Evolutionary conservation across 768 basidiomycete genomes (phyloP).

Genomic region (Psilocybe cubensis): DNA sequence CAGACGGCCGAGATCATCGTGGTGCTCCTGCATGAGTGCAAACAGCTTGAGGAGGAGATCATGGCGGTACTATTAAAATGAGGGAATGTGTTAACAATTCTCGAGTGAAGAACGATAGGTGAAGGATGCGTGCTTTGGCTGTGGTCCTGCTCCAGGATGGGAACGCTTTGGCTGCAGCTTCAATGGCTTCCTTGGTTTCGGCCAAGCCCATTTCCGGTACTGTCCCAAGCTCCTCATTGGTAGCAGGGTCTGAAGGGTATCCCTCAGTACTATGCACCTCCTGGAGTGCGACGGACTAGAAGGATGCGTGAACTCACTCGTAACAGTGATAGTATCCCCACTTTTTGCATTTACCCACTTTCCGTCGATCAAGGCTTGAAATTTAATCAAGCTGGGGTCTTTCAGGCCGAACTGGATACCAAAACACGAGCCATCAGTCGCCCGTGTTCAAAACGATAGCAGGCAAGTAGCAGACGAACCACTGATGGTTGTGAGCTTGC

Average conservation of each 20-base stretch:
- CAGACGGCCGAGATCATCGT: conserved; percentile 85
- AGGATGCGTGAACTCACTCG: conserved; percentile 58
- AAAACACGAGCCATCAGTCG: neutral
- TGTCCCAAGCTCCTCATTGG: conserved; percentile 77
- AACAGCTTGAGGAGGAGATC: conserved; percentile 83
- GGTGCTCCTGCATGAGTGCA: conserved; percentile 77
- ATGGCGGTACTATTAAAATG: conserved; percentile 64
- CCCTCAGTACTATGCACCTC: neutral
- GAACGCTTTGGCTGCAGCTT: conserved; percentile 81
- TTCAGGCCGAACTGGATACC: conserved; percentile 68
- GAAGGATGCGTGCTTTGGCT: conserved; percentile 61
- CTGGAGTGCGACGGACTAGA: neutral
- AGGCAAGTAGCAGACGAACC: conserved; percentile 28
- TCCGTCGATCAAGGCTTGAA: conserved; percentile 80
- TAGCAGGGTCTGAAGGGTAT: conserved; percentile 81
- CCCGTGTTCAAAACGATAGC: neutral
- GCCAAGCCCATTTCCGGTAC: conserved; percentile 88
- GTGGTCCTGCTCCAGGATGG: conserved; percentile 86
- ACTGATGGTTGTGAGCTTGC: conserved; percentile 54
- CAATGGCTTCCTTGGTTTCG: conserved; percentile 86
- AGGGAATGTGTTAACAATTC: neutral
- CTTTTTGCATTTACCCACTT: conserved; percentile 85
- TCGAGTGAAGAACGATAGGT: neutral
- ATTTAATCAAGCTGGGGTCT: conserved; percentile 75
- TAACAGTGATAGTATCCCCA: conserved; percentile 73